phyloP scores from a whole-genome alignment of 768 basidiomycete species.

The Paxillus rubicundulus region DNA sequence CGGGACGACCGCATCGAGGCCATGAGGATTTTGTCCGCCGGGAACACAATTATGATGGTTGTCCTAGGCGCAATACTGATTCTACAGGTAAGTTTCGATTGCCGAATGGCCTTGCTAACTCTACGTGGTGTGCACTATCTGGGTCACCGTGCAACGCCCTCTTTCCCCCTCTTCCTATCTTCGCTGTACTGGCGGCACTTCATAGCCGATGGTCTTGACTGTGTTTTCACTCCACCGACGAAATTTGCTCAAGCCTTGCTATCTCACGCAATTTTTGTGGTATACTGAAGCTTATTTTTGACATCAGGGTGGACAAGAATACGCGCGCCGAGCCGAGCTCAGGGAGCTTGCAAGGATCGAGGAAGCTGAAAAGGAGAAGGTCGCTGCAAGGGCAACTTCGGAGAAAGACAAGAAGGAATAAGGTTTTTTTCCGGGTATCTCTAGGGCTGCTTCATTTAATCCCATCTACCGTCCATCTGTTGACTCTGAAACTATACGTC shows the following conservation, averaged over 20 bases:
- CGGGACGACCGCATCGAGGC: conserved; percentile 70
- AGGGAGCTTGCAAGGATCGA: conserved; percentile 39
- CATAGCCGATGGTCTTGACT: conserved; percentile 11
- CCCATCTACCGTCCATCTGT: neutral
- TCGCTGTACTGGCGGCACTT: conserved; percentile 6
- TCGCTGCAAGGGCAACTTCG: conserved; percentile 1
- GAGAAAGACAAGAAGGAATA: conserved; percentile 34
- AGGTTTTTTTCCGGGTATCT: neutral
- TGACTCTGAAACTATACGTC: neutral
- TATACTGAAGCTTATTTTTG: conserved; percentile 12
- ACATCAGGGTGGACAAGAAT: conserved; percentile 82
- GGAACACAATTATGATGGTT: conserved; percentile 79
- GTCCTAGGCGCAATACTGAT: conserved; percentile 62
- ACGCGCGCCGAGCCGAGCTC: conserved; percentile 62
- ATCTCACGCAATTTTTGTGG: conserved; percentile 5
- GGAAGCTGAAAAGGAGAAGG: conserved; percentile 34
- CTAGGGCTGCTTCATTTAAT: conserved; percentile 3
- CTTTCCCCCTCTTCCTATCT: conserved; percentile 9
- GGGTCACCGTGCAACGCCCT: neutral
- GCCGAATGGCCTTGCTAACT: neutral
- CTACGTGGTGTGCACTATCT: conserved; percentile 3
- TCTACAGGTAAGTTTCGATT: conserved; percentile 59
- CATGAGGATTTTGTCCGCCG: conserved; percentile 78
- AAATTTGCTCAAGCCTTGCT: conserved; percentile 1
- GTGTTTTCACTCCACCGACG: neutral